A percentile compares a stretch with the other conserved stretches of the same genome.
Conservation (phyloP, 495 filamentous ascomycete genomes). For the Pseudomonodictys pantanalensis region DNA sequence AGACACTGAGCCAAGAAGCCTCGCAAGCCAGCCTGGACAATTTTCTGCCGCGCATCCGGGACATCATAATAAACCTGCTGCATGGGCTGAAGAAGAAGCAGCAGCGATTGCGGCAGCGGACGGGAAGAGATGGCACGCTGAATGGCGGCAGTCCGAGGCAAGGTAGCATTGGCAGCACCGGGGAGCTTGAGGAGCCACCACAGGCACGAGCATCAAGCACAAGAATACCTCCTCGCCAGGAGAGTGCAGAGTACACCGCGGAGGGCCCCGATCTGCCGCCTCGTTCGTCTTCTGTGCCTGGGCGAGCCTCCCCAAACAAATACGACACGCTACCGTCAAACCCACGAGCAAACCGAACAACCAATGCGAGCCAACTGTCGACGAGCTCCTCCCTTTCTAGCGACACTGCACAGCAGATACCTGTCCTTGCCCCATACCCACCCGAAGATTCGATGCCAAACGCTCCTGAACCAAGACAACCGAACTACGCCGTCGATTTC, state of each 20-base stretch:
- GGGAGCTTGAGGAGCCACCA: conserved; percentile 56
- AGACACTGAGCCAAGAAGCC: conserved; percentile 94
- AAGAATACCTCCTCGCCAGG: conserved; percentile 47
- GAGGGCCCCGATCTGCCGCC: conserved; percentile 49
- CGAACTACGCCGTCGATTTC: conserved; percentile 38
- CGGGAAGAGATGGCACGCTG: conserved; percentile 59
- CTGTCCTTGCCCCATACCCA: conserved; percentile 62
- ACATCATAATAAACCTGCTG: conserved; percentile 96
- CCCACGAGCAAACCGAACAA: conserved; percentile 45
- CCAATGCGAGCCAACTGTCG: conserved; percentile 43
- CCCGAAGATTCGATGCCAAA: conserved; percentile 54
- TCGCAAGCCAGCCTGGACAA: conserved; percentile 86
- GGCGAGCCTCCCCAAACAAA: conserved; percentile 37
- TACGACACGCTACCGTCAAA: conserved; percentile 38
- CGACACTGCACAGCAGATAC: conserved; percentile 64
- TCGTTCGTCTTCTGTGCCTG: conserved; percentile 46
- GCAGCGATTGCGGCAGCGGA: conserved; percentile 78
- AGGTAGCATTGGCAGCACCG: conserved; percentile 63
- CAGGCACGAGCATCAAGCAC: conserved; percentile 38
- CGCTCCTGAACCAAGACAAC: conserved; percentile 59
- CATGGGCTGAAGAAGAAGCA: conserved; percentile 97
- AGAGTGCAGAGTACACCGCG: conserved; percentile 46
- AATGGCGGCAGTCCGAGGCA: conserved; percentile 50
- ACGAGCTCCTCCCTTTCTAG: conserved; percentile 61
- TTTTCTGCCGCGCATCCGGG: conserved; percentile 87